Evolutionary conservation across 2,329 filamentous ascomycete species (phyloP), one percentile per base, ranked within the genome.

Genomic region (Elsinoe batatas): DNA sequence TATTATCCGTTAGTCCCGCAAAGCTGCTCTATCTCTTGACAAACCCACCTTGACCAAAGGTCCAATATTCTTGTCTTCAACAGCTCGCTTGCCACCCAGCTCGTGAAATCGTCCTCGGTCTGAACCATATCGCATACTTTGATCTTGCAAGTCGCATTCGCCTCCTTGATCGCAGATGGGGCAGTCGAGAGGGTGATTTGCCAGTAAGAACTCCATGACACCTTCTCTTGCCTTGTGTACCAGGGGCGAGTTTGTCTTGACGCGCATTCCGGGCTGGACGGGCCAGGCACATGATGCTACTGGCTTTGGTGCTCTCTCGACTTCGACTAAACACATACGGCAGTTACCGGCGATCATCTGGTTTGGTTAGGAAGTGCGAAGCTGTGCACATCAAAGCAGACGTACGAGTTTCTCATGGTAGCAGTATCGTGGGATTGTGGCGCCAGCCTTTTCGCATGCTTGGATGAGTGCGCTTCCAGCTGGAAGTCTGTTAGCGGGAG

Each of bases 31-130:
- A 33, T 54, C 37, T 18, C 26, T 5, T 26, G 26, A 56, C 20
- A 17, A 46, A 42, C 62, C 38, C 64, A 77, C 74, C 73, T 98
- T 98, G 76, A 98, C 88, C 64, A 98, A 74, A 54, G 93, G 93
- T 35, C 93, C 93, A 67, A 98, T 96, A 73, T 98, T 97, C 81
- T 98, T 98, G 74, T 98, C 93, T 76, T 98, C 93, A 37, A 96
- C 91, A 22, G 90, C 93, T 77, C 93, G 88, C 81, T 98, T 98
- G 74, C 93, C 93, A 56, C 82, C 84, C 67, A 94, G 75, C 74
- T 98, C 93, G 76, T 98, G 93, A 77, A 98, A 98, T 65, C 93
- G 87, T 60, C 93, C 93, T 69, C 93, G 83, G 74, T 98, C 93
- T 61, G 86, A 88, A 67, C 93, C 93, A 71, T 98, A 98, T 73